Percentiles rank a stretch among this genome's conserved stretches.
Evolutionary conservation across 192 early-diverging fungal species (phyloP).

Genomic region (Rhizophagus sp.): DNA sequence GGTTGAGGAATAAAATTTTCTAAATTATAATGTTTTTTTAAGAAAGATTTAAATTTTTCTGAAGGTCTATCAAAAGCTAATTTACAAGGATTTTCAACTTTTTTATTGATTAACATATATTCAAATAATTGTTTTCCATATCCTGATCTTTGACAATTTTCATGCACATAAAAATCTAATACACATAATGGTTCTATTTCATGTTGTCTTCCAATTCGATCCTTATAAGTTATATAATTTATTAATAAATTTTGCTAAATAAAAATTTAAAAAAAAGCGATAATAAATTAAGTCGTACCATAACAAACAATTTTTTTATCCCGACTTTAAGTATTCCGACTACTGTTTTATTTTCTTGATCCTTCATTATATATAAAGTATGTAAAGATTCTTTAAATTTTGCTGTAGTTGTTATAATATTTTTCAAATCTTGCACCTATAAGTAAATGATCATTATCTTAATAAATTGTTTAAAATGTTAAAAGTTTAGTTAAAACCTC

Average conservation of each 20-base stretch:
- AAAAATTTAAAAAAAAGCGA: background rate
- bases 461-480: background rate
- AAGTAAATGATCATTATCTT: background rate
- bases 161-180: conserved; percentile 43
- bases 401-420: conserved; percentile 36
- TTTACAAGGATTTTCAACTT: conserved; percentile 34
- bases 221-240: conserved; percentile 25
- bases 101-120: conserved; percentile 41
- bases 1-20: conserved; percentile 39
- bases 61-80: conserved; percentile 46
- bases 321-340: conserved; percentile 48
- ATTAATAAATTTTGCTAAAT: background rate
- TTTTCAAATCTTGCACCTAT: conserved; percentile 42
- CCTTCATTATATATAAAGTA: conserved; percentile 39
- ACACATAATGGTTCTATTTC: conserved; percentile 42
- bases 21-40: conserved; percentile 41
- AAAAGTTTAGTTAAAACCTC: background rate
- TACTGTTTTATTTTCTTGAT: conserved; percentile 38
- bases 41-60: conserved; percentile 37
- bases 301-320: conserved; percentile 42
- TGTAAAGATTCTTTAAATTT: conserved; percentile 39
- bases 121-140: conserved; percentile 43
- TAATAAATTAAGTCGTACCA: conserved; percentile 25
- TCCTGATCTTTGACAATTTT: conserved; percentile 39
- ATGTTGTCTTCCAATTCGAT: conserved; percentile 38